phyloP scores from a whole-genome alignment of 805 yeast species.

The Candida montana region DNA sequence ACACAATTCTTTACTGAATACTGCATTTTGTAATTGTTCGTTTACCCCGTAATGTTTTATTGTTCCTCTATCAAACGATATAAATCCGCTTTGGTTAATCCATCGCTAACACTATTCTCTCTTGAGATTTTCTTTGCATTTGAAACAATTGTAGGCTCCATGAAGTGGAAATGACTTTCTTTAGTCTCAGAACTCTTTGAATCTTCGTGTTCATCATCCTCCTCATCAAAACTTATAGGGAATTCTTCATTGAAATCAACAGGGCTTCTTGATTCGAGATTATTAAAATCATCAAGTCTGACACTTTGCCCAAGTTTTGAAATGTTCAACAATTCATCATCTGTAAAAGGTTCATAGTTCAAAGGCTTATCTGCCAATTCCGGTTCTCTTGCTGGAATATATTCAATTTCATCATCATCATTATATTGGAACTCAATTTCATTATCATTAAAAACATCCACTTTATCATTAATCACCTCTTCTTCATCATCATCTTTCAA shows the following conservation, averaged over 20 bases:
- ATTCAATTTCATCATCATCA: conserved; percentile 41
- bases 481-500: conserved; percentile 27
- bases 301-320: conserved; percentile 16
- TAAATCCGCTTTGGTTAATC: conserved; percentile 19
- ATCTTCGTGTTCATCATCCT: conserved; percentile 25
- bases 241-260: conserved; percentile 14
- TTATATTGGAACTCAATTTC: conserved; percentile 34
- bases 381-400: conserved; percentile 34
- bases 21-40: too few species aligned
- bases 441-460: conserved; percentile 25
- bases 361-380: conserved; percentile 41
- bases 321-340: conserved; percentile 27
- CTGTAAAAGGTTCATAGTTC: conserved; percentile 36
- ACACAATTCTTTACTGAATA: too few species aligned
- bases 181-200: conserved; percentile 13
- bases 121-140: conserved; percentile 13
- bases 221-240: conserved; percentile 22
- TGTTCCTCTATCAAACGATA: conserved; percentile 19
- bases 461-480: conserved; percentile 3
- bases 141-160: conserved; percentile 25
- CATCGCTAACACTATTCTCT: conserved; percentile 14
- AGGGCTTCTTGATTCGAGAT: conserved; percentile 6
- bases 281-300: conserved; percentile 11
- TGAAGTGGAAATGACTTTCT: conserved; percentile 13
- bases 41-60: neutral